Base-by-base conservation (phyloP, 1,284 basidiomycete species). In the Ustilago cynodontis region DNA sequence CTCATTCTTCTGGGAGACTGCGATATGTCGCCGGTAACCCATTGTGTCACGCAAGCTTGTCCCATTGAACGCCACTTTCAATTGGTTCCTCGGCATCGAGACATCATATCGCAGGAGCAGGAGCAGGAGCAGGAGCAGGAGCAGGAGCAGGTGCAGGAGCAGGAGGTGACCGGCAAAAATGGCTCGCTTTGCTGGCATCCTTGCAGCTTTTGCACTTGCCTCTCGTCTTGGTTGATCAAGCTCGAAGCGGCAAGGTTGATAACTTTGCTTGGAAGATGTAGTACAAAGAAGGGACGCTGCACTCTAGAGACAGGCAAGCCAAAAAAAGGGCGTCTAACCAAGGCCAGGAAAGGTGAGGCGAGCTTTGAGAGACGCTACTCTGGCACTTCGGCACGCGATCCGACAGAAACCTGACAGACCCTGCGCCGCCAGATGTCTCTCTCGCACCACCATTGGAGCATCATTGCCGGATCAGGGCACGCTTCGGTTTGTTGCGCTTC, bases 361-460 rank as follows among this genome's bases (percentile, higher is more conserved):
- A 29, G 28, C 2, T 33, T 33, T 11, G 20, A 22, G 45, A 10
- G 16, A 31, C 24, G 1, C 13, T 29, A 31, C 26, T 7, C 28
- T 51, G 18, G 43, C 18, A 45, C 49, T 53, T 53, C 51, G 51
- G 51, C 51, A 53, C 31, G 31, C 51, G n/a, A 10, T 53, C 51
- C 51, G 51, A 53, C 31, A 35, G n/a, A 35, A 29, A 24, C 28
- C 26, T 39, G 31, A 55, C 35, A 55, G 28, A 57, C 55, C 55
- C 55, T 57, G 55, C 37, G 55, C 55, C 41, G 18, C 55, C 24
- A 28, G 39, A 20, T n/a, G 2, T 29, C 26, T 45, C 28, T 14
- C 20, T n/a, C 28, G 3, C 14, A 37, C 35, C 9, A n/a, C n/a
- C n/a, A n/a, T n/a, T n/a, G n/a, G n/a, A n/a, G n/a, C 35, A 37